Evolutionary conservation across 31 red algal genomes (phyloP), one percentile per base, ranked within the genome.

Genomic region (Odonthalia washingtoniensis): DNA sequence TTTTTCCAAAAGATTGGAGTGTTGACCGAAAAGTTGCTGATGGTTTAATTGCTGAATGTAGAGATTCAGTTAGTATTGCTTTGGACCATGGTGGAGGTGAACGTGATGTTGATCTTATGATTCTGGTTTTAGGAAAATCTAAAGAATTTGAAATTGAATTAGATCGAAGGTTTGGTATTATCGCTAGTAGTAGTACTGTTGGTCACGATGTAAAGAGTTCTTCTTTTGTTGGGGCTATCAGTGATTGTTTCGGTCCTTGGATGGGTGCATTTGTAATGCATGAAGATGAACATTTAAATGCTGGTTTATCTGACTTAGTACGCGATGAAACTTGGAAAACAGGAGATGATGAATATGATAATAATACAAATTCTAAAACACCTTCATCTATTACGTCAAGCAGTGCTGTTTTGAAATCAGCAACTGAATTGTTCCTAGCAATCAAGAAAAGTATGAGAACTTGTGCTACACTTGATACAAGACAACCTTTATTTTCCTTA

Each of bases 401-500:
- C n/a, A 70, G 80, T 40, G 72, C 81, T 43, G 96, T 98, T 40
- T 81, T 94, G 40, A 76, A 82, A 26, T 92, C 89, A 45, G 89
- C 92, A 1, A 98, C 92, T 37, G 89, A 94, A 65, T 79, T 98
- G 33, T 98, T 98, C 46, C 77, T 98, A 21, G 89, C 88, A 17
- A 98, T 98, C 67, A 98, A 98, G 68, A 92, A 93, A 43, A 89
- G 83, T 67, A 94, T 98, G 89, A 82, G 91, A 73, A 90, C 82
- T 34, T 94, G 92, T 73, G 92, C 90, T 30, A 87, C 92, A n/a
- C 63, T 98, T 33, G 90, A 93, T 79, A 88, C 85, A 16, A 75
- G 92, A 65, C 96, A 98, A 70, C 87, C 96, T 17, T 79, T 94
- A 70, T 98, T 98, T 82, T 92, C 93, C 12, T 81, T 98, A 18